These are phyloP conservation scores for Fusarium oxysporum DNA, from an alignment of 2,329 filamentous ascomycete genomes.

Conservation along the genomic window DNA sequence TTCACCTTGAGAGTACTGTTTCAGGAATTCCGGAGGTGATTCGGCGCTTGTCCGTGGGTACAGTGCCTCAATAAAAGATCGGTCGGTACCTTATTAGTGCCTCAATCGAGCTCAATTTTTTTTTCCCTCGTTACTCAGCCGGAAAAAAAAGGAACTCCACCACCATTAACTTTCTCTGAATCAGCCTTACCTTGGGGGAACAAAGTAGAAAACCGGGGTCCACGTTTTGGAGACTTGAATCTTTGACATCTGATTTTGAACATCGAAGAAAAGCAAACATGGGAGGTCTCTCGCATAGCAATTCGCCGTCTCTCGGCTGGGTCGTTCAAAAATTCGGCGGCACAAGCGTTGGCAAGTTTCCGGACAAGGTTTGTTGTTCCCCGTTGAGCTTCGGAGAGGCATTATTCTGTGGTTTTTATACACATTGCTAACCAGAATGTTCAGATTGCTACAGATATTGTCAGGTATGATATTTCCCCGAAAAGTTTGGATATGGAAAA, in stretches of 20 bases:
- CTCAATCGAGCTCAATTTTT: slow-evolving; percentile 28
- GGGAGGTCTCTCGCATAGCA: slow-evolving; percentile 51
- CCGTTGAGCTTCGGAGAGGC: neutral
- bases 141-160: slow-evolving; percentile 39
- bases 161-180: slow-evolving; percentile 1
- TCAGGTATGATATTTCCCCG: slow-evolving; percentile 50
- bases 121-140: slow-evolving; percentile 41
- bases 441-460: slow-evolving; percentile 58
- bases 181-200: neutral
- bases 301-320: slow-evolving; percentile 68
- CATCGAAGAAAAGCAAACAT: slow-evolving; percentile 35
- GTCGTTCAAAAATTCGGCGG: slow-evolving; percentile 96
- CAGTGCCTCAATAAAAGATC: slow-evolving; percentile 5
- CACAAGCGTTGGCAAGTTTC: slow-evolving; percentile 95
- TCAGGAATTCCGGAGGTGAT: slow-evolving; percentile 18
- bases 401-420: slow-evolving; percentile 11
- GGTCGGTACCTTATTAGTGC: slow-evolving; percentile 23
- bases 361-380: slow-evolving; percentile 68
- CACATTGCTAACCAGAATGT: slow-evolving; percentile 13
- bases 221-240: neutral
- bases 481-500: neutral
- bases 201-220: neutral
- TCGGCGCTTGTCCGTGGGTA: slow-evolving; percentile 38
- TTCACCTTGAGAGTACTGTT: slow-evolving; percentile 2
- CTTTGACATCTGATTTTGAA: neutral